A percentile compares a stretch with the other conserved stretches of the same genome.
phyloP scores from a whole-genome alignment of 202 grass and related monocot species.

The Bolboschoenoplectus hybrid region DNA sequence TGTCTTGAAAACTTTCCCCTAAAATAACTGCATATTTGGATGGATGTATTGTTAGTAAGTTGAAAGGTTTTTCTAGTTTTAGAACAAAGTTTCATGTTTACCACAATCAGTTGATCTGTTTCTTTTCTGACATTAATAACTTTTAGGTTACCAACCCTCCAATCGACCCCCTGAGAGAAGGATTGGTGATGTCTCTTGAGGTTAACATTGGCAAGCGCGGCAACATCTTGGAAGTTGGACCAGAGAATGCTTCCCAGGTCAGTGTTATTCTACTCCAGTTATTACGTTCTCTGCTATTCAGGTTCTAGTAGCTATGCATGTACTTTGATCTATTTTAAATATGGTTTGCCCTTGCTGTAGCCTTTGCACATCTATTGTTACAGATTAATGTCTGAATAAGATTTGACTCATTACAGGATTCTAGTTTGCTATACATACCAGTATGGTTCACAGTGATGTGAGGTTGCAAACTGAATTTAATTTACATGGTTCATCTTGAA shows the following conservation, averaged over 20 bases:
- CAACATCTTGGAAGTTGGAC: constrained; percentile 92
- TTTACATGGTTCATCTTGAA: constrained; percentile 28
- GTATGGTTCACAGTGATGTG: constrained; percentile 26
- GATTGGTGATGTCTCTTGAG: constrained; percentile 99
- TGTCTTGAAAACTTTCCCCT: background rate
- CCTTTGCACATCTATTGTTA: background rate
- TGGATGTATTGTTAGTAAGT: background rate
- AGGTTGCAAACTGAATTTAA: constrained; percentile 22
- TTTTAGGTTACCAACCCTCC: constrained; percentile 98
- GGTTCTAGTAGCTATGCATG: constrained; percentile 24
- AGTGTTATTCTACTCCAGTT: constrained; percentile 43
- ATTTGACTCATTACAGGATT: background rate
- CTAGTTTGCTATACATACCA: constrained; percentile 23
- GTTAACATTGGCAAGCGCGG: constrained; percentile 95
- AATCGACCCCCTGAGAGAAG: constrained; percentile 98
- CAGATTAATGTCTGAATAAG: background rate
- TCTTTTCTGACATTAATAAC: constrained; percentile 21
- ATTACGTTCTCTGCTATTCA: constrained; percentile 36
- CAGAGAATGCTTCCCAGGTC: constrained; percentile 96
- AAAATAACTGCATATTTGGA: constrained; percentile 11
- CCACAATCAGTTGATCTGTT: constrained; percentile 10
- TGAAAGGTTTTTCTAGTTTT: constrained; percentile 12
- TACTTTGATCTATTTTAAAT: background rate
- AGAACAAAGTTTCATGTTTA: background rate
- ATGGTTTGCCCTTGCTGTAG: background rate